Evolutionary conservation across 2,329 filamentous ascomycete genomes (phyloP).

Genomic region (Monilinia vaccinii-corymbosi): DNA sequence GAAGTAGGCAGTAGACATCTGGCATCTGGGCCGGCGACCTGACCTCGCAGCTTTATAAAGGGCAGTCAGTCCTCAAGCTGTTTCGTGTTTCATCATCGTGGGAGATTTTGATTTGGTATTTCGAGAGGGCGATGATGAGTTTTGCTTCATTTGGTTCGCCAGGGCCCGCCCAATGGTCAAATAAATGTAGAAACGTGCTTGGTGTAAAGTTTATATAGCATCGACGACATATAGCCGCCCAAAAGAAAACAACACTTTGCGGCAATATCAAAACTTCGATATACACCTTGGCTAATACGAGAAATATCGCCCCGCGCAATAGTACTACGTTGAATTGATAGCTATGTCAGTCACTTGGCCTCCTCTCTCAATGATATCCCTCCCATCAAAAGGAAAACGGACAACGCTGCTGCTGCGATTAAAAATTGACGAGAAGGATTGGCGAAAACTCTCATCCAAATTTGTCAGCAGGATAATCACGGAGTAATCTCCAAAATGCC

Average conservation of each 20-base stretch:
- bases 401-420: neutral
- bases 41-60: conserved; percentile 10
- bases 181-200: too few relatives aligned
- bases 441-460: neutral
- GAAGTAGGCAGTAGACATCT: too few relatives aligned
- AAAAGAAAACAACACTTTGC: neutral
- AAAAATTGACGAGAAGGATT: neutral
- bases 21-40: conserved; percentile 12
- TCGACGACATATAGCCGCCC: neutral
- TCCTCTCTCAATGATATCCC: neutral
- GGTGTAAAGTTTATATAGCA: too few relatives aligned
- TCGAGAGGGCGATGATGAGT: too few relatives aligned
- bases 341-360: too few relatives aligned
- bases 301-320: neutral
- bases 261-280: neutral
- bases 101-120: too few relatives aligned
- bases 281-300: neutral
- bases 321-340: too few relatives aligned
- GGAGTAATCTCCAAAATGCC: neutral
- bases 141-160: too few relatives aligned
- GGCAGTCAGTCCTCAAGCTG: conserved; percentile 9
- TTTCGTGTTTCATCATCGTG: too few relatives aligned
- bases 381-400: neutral
- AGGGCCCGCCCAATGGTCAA: too few relatives aligned
- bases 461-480: too few relatives aligned